Evolutionary conservation across 768 basidiomycete species (phyloP), one percentile per base, ranked within the genome.

Genomic region (Panaeolus cyanescens): DNA sequence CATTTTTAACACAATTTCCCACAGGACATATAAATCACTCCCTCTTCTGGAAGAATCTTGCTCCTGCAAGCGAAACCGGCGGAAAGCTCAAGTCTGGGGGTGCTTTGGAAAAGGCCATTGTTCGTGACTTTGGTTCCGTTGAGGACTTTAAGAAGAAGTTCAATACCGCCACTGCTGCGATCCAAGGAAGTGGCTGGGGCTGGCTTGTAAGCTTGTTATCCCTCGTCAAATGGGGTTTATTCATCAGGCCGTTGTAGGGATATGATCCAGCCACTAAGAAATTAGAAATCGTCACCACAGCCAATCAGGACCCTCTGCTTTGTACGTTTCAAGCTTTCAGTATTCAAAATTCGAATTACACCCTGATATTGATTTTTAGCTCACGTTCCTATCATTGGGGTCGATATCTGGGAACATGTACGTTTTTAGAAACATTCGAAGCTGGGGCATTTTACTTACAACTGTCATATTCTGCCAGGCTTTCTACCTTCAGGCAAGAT

Each of bases 151-250:
- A 96, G 82, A 89, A 87, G 67, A 81, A 84, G 64, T 85, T 98
- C 75, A 98, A 96, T 76, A 77, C 95, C 25, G 84, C 83, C 64
- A 96, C 96, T 22, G 94, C 91, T 32, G 95, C 84, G 56, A 91
- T 99, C 58, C 97, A 99, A 76, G 97, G 97, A 28, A 94, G 92
- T 66, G 97, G 97, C 2, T 99, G 97, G 97, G 96, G 96, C 45
- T 99, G 97, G 97, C 83, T 99, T 61, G 94, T 89, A 66, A 63
- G 82, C 78, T 36, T 28, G 22, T 34, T 30, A 60, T 22, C 19
- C 25, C 45, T 39, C 13, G 62, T 57, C 22, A 31, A 60, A 32
- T 19, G 33, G 34, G 53, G 5, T 15, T 59, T 50, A 17, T 42
- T 58, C 15, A 25, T 55, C 31, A 34, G 34, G 33, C 61, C 17